Conservation (phyloP, 495 filamentous ascomycete genomes). For the Mytilinidion resinicola region DNA sequence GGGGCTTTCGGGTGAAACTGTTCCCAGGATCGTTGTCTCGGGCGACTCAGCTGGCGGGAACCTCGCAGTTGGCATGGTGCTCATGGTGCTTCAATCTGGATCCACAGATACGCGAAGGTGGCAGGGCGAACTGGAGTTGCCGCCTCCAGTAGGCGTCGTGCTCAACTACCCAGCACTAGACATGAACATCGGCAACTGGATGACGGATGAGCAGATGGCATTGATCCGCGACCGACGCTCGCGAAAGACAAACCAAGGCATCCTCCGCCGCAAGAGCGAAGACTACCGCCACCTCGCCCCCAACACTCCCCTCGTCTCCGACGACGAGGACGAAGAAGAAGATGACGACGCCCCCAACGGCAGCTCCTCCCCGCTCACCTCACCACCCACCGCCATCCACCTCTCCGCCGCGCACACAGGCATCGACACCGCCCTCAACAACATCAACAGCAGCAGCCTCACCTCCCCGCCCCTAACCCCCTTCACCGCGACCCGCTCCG, state of each 20-base stretch:
- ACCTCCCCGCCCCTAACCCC: constrained; percentile 27
- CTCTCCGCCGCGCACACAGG: constrained; percentile 28
- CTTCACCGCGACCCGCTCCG: constrained; percentile 15
- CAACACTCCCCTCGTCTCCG: constrained; percentile 34
- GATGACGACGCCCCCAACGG: constrained; percentile 13
- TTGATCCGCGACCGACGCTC: constrained; percentile 78
- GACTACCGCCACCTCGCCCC: constrained; percentile 58
- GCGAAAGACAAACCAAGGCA: constrained; percentile 66
- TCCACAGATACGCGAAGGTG: constrained; percentile 51
- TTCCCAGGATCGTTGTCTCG: constrained; percentile 71
- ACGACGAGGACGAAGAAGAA: constrained; percentile 34
- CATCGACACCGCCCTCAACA: constrained; percentile 9
- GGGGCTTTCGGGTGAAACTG: constrained; percentile 65
- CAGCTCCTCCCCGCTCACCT: constrained; percentile 18
- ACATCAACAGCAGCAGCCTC: constrained; percentile 27
- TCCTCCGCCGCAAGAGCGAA: constrained; percentile 72
- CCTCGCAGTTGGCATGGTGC: constrained; percentile 69
- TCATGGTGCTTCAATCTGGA: constrained; percentile 80
- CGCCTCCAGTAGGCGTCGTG: constrained; percentile 72
- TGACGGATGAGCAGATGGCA: constrained; percentile 96
- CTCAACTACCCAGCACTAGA: constrained; percentile 86
- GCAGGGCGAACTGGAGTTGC: constrained; percentile 56
- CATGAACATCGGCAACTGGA: constrained; percentile 98
- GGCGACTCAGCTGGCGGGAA: constrained; percentile 94
- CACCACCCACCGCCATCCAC: constrained; percentile 22